Evolutionary conservation across 2,329 filamentous ascomycete genomes (phyloP).

Genomic region (Cladobotryum protrusum): DNA sequence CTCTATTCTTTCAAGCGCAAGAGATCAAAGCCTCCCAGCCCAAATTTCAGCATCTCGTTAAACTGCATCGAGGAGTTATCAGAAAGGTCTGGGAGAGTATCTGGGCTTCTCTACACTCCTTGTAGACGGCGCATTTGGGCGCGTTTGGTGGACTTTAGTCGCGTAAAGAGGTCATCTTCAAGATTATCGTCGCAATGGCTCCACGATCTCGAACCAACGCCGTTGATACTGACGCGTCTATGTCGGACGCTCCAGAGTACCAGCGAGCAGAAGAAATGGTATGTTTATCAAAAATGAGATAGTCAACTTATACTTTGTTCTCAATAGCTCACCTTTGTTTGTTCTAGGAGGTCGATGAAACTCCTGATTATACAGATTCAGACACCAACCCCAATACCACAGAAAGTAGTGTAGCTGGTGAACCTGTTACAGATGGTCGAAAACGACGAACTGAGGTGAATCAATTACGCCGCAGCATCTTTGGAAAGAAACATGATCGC

Average conservation of each 20-base stretch:
- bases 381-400: conserved; percentile 63
- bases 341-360: conserved; percentile 56
- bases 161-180: conserved; percentile 44
- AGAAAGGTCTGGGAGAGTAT: neutral
- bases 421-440: conserved; percentile 66
- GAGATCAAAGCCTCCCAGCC: conserved; percentile 5
- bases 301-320: neutral
- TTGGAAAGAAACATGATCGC: conserved; percentile 90
- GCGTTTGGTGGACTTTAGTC: conserved; percentile 44
- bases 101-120: neutral
- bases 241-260: conserved; percentile 51
- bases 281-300: conserved; percentile 15
- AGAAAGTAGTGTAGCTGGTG: conserved; percentile 80
- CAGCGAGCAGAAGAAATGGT: conserved; percentile 46
- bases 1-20: conserved; percentile 12
- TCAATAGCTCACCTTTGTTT: neutral
- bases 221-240: conserved; percentile 56
- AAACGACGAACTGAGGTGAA: conserved; percentile 82
- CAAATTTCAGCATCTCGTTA: conserved; percentile 5
- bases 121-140: conserved; percentile 24
- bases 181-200: conserved; percentile 40
- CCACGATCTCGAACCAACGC: conserved; percentile 48
- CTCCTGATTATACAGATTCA: conserved; percentile 60
- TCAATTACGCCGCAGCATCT: conserved; percentile 82
- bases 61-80: conserved; percentile 3